Base-by-base conservation (phyloP, 2,329 filamentous ascomycete genomes). In the Rachicladosporium sp. region DNA sequence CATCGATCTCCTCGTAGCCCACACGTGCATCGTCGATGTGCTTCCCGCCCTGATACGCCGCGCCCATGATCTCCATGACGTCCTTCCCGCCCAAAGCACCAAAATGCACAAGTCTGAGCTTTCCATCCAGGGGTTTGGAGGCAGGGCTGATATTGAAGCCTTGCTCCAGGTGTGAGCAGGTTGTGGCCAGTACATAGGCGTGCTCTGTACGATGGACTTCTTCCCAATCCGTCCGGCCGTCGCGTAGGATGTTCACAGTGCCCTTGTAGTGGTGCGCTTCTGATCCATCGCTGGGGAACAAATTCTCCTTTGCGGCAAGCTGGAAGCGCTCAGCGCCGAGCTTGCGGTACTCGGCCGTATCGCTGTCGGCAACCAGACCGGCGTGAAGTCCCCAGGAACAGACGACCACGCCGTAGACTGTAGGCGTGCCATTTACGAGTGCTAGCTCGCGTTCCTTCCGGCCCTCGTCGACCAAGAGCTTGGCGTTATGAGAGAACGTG, bases 341-440 rank as follows among this genome's bases (percentile, higher is more conserved):
- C 48, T 76, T 74, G 45, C 89, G 80, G 60, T 89, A 89, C 47
- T 77, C 80, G 0, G 74, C 67, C 0, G 88, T 93, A 59, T 96
- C 89, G 59, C 83, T 91, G 64, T 95, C 87, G 50, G 84, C 87
- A 13, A 96, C 86, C 3, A 96, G 71, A 32, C 80, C 78, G 23
- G 88, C 84, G 55, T 96, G 89, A 53, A 96, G 77, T 12, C 83
- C 89, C 73, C 93, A 93, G 58, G 82, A 91, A 33, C 80, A 80
- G 2, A 96, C 88, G 13, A 95, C 85, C 15, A 81, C 82, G 19
- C 86, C 88, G 51, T 82, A 73, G 2, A 72, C 52, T 1, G 50
- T 50, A 1, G 57, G 56, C 1, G 44, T 51, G 37, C 47, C 54
- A 13, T 59, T 52, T 27, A 59, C 50, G 36, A 50, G 21, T 2